Evolutionary conservation across 2,329 filamentous ascomycete species (phyloP).

Genomic region (Colletotrichum australisinense): DNA sequence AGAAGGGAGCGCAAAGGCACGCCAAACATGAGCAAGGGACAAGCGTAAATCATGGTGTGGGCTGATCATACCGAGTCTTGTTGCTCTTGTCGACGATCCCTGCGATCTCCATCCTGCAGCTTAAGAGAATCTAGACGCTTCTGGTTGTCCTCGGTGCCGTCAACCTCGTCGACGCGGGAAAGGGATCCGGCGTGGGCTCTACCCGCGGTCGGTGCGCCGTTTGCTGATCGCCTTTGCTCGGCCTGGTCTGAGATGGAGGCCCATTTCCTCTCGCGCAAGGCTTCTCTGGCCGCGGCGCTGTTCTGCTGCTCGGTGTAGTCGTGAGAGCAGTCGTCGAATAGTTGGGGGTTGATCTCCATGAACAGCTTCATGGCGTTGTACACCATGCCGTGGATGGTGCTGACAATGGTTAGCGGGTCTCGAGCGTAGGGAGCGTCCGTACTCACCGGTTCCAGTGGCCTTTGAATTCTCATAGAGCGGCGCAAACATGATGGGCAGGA

Average conservation of each 20-base stretch:
- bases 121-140: slow-evolving; percentile 91
- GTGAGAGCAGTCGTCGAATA: slow-evolving; percentile 98
- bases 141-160: slow-evolving; percentile 85
- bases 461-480: slow-evolving; percentile 99
- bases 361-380: slow-evolving; percentile 99
- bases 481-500: slow-evolving; percentile 99
- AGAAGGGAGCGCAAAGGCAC: background rate
- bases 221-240: slow-evolving; percentile 69
- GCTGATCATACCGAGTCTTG: slow-evolving; percentile 69
- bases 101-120: slow-evolving; percentile 83
- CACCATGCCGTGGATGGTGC: slow-evolving; percentile 99
- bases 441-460: slow-evolving; percentile 95
- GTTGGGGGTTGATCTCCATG: slow-evolving; percentile 99
- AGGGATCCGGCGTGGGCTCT: slow-evolving; percentile 54
- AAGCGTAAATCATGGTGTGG: slow-evolving; percentile 55
- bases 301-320: slow-evolving; percentile 98
- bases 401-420: slow-evolving; percentile 55
- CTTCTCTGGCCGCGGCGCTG: slow-evolving; percentile 86
- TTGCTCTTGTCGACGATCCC: slow-evolving; percentile 68
- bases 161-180: slow-evolving; percentile 77
- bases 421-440: background rate
- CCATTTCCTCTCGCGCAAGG: slow-evolving; percentile 88
- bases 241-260: slow-evolving; percentile 86
- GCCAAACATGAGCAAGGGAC: slow-evolving; percentile 1
- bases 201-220: slow-evolving; percentile 47